Percentiles rank a stretch among this genome's conserved stretches.
Evolutionary conservation across 1,284 basidiomycete species (phyloP).

Genomic region (Apiotrichum siamense): DNA sequence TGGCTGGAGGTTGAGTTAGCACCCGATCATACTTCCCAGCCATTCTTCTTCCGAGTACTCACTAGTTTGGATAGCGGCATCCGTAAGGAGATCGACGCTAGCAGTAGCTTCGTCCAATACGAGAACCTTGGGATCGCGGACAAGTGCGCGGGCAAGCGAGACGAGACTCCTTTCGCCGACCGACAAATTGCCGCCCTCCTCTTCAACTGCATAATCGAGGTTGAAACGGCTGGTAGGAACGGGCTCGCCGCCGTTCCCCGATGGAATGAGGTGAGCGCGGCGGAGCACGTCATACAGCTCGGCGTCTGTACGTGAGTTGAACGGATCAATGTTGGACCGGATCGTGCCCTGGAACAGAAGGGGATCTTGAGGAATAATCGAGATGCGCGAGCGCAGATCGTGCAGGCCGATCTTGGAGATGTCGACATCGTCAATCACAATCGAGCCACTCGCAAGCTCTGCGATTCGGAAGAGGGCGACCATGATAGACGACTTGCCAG

Average conservation of each 20-base stretch:
- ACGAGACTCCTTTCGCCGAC: constrained; percentile 62
- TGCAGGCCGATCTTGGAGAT: constrained; percentile 52
- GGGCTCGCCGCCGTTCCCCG: constrained; percentile 11
- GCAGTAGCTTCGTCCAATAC: constrained; percentile 56
- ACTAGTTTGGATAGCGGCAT: constrained; percentile 59
- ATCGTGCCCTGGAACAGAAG: constrained; percentile 55
- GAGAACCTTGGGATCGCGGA: constrained; percentile 53
- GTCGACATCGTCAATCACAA: constrained; percentile 49
- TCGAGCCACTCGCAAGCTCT: constrained; percentile 47
- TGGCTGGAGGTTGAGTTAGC: constrained; percentile 44
- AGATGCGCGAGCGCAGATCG: constrained; percentile 49
- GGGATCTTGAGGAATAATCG: constrained; percentile 82
- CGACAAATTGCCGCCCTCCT: constrained; percentile 73
- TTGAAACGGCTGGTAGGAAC: constrained; percentile 56
- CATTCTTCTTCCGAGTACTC: constrained; percentile 32
- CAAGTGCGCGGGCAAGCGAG: constrained; percentile 64
- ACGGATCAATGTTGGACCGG: constrained; percentile 64
- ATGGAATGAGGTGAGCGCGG: constrained; percentile 63
- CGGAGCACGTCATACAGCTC: constrained; percentile 75
- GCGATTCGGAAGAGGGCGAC: constrained; percentile 52
- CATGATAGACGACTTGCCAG: constrained; percentile 58
- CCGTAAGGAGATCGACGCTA: constrained; percentile 60
- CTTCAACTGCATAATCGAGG: constrained; percentile 72
- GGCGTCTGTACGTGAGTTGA: constrained; percentile 66
- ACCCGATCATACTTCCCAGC: too few relatives aligned